Evolutionary conservation across 352 stramenopile genomes (phyloP).

Genomic region (Phytophthora parvispora): DNA sequence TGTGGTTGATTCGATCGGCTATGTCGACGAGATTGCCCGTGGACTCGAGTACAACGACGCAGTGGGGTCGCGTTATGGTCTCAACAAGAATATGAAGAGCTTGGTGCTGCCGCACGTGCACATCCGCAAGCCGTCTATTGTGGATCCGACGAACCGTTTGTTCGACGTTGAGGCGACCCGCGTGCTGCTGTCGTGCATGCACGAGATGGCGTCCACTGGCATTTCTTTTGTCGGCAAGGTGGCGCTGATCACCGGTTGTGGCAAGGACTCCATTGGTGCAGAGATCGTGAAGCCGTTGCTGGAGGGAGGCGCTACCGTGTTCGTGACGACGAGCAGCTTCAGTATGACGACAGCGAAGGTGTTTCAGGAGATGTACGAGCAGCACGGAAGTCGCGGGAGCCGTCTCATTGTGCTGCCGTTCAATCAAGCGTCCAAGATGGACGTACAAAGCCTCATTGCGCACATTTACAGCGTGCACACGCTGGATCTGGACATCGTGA

Average conservation of each 20-base stretch:
- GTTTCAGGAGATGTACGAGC: slow-evolving; percentile 89
- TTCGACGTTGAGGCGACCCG: slow-evolving; percentile 88
- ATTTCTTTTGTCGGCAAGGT: slow-evolving; percentile 90
- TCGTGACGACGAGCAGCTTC: slow-evolving; percentile 89
- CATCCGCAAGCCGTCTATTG: slow-evolving; percentile 77
- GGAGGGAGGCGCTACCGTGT: slow-evolving; percentile 87
- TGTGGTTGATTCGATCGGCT: slow-evolving; percentile 65
- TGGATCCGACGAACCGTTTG: slow-evolving; percentile 84
- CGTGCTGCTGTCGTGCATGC: slow-evolving; percentile 83
- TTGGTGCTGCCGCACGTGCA: slow-evolving; percentile 80
- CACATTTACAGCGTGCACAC: slow-evolving; percentile 90
- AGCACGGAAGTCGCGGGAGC: slow-evolving; percentile 84
- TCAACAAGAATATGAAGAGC: slow-evolving; percentile 77
- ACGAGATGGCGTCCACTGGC: slow-evolving; percentile 85
- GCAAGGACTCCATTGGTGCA: slow-evolving; percentile 86
- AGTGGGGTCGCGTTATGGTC: slow-evolving; percentile 43
- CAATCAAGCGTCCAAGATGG: slow-evolving; percentile 87
- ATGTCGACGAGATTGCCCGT: slow-evolving; percentile 75
- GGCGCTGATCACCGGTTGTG: slow-evolving; percentile 88
- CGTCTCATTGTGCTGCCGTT: slow-evolving; percentile 86
- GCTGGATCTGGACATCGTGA: slow-evolving; percentile 88
- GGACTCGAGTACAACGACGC: slow-evolving; percentile 63
- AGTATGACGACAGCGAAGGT: slow-evolving; percentile 54
- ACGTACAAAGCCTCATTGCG: slow-evolving; percentile 73
- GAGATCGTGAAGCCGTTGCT: slow-evolving; percentile 89